Conservation (phyloP, 2,329 filamentous ascomycete species). For the Arthrobotrys musiformis region DNA sequence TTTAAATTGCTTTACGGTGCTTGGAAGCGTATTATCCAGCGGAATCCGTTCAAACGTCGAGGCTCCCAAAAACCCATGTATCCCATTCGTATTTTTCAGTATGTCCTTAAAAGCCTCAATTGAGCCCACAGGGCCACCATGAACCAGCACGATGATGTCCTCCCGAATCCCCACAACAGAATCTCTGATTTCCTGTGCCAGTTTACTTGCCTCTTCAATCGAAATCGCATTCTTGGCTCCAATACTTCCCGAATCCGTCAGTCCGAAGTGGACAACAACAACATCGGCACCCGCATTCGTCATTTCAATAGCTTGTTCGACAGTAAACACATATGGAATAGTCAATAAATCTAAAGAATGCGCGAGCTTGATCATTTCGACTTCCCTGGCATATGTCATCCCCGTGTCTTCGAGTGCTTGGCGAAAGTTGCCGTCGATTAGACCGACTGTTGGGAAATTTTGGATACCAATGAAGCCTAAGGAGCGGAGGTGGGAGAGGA, state of each 20-base stretch:
- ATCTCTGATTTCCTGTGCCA: conserved; percentile 74
- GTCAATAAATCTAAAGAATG: conserved; percentile 72
- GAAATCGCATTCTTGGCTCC: conserved; percentile 72
- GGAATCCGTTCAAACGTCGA: conserved; percentile 77
- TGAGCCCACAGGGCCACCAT: conserved; percentile 75
- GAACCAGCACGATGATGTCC: conserved; percentile 75
- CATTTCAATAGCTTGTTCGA: conserved; percentile 73
- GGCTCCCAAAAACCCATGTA: conserved; percentile 79
- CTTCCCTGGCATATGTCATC: conserved; percentile 75
- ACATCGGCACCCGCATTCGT: conserved; percentile 73
- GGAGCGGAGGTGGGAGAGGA: conserved; percentile 71
- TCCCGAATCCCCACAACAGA: conserved; percentile 69
- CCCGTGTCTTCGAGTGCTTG: conserved; percentile 76
- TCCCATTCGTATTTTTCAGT: conserved; percentile 69
- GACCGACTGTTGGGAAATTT: conserved; percentile 78
- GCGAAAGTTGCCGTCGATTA: conserved; percentile 76
- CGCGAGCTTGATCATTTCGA: conserved; percentile 74
- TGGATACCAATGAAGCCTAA: conserved; percentile 76
- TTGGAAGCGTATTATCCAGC: conserved; percentile 73
- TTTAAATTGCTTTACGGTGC: conserved; percentile 70
- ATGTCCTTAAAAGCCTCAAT: conserved; percentile 74
- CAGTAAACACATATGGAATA: conserved; percentile 76
- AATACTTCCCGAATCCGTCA: conserved; percentile 74
- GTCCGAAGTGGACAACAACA: conserved; percentile 71
- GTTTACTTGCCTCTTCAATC: conserved; percentile 72